A percentile compares a stretch with the other conserved stretches of the same genome.
These are phyloP conservation scores for Babjeviella inositovora DNA, from an alignment of 805 yeast genomes.

Conservation along the genomic window DNA sequence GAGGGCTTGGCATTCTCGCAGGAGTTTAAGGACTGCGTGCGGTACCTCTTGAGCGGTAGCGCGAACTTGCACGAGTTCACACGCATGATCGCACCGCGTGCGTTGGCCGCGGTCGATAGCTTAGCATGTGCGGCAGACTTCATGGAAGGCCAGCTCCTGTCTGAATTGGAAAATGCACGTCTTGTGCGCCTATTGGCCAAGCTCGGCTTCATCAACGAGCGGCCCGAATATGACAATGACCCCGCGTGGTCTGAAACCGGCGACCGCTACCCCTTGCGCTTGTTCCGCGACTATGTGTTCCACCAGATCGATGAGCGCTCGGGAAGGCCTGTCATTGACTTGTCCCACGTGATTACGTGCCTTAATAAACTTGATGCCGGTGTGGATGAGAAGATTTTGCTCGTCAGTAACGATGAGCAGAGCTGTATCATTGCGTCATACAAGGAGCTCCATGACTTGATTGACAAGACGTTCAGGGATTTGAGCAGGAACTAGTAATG, in stretches of 20 bases:
- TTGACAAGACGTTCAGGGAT: constrained; percentile 53
- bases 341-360: constrained; percentile 64
- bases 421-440: constrained; percentile 75
- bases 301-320: constrained; percentile 67
- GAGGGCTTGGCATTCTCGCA: constrained; percentile 18
- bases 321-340: constrained; percentile 67
- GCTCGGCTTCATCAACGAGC: constrained; percentile 59
- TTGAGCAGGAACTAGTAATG: constrained; percentile 7
- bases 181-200: constrained; percentile 72
- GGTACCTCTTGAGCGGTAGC: constrained; percentile 11
- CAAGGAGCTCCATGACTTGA: constrained; percentile 60
- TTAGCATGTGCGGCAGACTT: constrained; percentile 36
- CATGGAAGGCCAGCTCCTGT: constrained; percentile 41
- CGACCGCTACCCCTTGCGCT: constrained; percentile 49
- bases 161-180: constrained; percentile 81
- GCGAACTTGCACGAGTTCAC: constrained; percentile 14
- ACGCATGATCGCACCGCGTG: constrained; percentile 21
- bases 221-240: constrained; percentile 48
- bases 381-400: constrained; percentile 62
- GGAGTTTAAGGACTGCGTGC: constrained; percentile 24
- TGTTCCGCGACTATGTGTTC: constrained; percentile 76
- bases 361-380: constrained; percentile 91
- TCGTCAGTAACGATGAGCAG: constrained; percentile 75
- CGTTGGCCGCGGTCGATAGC: constrained; percentile 30
- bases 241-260: constrained; percentile 63